Base-by-base conservation (phyloP, 106 monocot genomes). In the Allium cepa region DNA sequence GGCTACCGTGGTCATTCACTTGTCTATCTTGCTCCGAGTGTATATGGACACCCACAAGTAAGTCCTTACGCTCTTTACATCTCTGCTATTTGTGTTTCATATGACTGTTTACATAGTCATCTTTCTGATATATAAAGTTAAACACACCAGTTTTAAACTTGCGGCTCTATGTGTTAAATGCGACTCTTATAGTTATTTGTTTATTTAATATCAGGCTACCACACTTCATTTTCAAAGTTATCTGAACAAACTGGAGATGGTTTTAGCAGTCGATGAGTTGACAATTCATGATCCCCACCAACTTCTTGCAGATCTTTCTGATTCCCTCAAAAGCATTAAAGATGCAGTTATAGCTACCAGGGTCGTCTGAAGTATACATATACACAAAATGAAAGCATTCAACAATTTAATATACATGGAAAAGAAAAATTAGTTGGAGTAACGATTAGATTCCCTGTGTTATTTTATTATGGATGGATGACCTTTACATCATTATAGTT, bases 11-110 rank as follows among this genome's bases (percentile, higher is more conserved):
- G 82, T 8, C 84, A 90, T 66, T 86, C 84, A n/a, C 9, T 94
- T n/a, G 78, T 78, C 45, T 94, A 73, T 73, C 59, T 94, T 70
- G 87, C 94, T 56, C 84, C 90, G 1, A 94, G 69, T 49, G 90
- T 84, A 3, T 87, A 87, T 74, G 94, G 94, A 3, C 94, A 87
- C 51, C 87, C 94, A 27, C 87, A 90, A 9, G 94, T 90, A 74
- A 77, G 79, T 85, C 36, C 36, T 36, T 36, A 36, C 3, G 36
- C 36, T 36, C 1, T 36, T 5, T 36, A 36, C 3, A 36, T 36
- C 36, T 36, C 36, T 36, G 3, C 36, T 36, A 36, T 36, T 36
- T 36, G 36, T 36, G 36, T 36, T 36, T 36, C 36, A 36, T 36
- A 36, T 36, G 5, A 36, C 36, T 36, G 36, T 3, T 36, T 36